A percentile compares a stretch with the other conserved stretches of the same genome.
phyloP scores from a whole-genome alignment of 805 yeast species.

The Tetrapisispora fleetii region DNA sequence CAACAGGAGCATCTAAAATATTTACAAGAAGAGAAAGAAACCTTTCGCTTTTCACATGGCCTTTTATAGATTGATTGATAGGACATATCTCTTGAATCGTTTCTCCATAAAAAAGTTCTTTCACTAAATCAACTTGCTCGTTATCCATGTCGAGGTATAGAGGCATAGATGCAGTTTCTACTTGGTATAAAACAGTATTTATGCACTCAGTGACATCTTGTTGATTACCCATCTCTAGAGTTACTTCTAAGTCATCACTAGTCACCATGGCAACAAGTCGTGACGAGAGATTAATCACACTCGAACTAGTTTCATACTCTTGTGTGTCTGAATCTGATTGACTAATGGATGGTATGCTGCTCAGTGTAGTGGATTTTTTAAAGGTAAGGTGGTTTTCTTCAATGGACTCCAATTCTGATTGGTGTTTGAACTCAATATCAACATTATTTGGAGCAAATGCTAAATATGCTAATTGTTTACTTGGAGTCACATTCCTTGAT shows the following conservation, averaged over 20 bases:
- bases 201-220: constrained; percentile 98
- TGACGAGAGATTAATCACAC: constrained; percentile 2
- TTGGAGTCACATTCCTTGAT: constrained; percentile 63
- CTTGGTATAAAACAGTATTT: constrained; percentile 81
- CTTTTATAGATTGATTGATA: constrained; percentile 25
- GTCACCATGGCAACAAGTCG: constrained; percentile 27
- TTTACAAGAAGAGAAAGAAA: constrained; percentile 76
- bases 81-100: constrained; percentile 69
- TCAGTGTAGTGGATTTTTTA: not conserved
- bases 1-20: constrained; percentile 78
- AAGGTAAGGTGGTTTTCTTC: not conserved
- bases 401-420: not conserved
- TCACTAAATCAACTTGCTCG: constrained; percentile 77
- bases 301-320: not conserved
- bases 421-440: constrained; percentile 42
- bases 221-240: constrained; percentile 76
- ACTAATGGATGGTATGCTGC: not conserved
- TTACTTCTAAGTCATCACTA: constrained; percentile 58
- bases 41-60: constrained; percentile 55
- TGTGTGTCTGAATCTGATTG: not conserved
- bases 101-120: constrained; percentile 74
- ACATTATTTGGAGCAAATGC: constrained; percentile 68
- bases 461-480: constrained; percentile 73
- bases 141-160: constrained; percentile 51
- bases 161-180: constrained; percentile 80